Conservation (phyloP, 192 early-diverging fungal species). For the Rhizophlyctis rosea region DNA sequence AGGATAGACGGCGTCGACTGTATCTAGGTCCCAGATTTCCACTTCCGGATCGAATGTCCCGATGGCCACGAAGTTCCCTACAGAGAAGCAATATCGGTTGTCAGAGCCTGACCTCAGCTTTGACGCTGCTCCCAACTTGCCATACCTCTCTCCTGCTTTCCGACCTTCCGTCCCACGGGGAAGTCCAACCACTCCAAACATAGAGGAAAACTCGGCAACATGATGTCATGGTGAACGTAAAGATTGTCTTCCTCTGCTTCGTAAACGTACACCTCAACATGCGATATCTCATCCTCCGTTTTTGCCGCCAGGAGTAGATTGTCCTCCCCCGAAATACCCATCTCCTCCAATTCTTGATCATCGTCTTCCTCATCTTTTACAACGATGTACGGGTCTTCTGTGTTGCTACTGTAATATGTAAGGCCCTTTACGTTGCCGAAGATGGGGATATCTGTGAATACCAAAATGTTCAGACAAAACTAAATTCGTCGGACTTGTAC, state of each 20-base stretch:
- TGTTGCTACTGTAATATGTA: constrained; percentile 75
- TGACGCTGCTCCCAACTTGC: neutral
- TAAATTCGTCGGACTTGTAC: too few relatives aligned
- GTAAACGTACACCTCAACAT: constrained; percentile 91
- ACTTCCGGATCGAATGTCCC: constrained; percentile 97
- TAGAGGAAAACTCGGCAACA: constrained; percentile 94
- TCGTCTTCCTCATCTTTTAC: constrained; percentile 62
- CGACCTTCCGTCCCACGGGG: constrained; percentile 67
- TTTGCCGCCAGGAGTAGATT: constrained; percentile 87
- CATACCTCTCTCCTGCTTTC: constrained; percentile 25
- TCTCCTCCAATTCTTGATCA: constrained; percentile 79
- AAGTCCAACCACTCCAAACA: constrained; percentile 95
- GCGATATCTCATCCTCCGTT: constrained; percentile 96
- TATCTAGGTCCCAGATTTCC: constrained; percentile 98
- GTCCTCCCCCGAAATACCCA: constrained; percentile 73
- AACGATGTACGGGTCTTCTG: constrained; percentile 85
- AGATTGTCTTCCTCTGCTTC: constrained; percentile 80
- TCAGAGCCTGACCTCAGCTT: neutral
- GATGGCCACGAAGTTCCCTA: constrained; percentile 90
- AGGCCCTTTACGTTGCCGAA: constrained; percentile 87
- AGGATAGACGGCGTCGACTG: constrained; percentile 86
- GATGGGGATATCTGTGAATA: constrained; percentile 48
- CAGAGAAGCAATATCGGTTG: too few relatives aligned
- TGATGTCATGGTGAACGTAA: constrained; percentile 97
- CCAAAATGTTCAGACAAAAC: neutral